Evolutionary conservation across 768 basidiomycete genomes (phyloP), one percentile per base, ranked within the genome.

Genomic region (Mycena capillaripes): DNA sequence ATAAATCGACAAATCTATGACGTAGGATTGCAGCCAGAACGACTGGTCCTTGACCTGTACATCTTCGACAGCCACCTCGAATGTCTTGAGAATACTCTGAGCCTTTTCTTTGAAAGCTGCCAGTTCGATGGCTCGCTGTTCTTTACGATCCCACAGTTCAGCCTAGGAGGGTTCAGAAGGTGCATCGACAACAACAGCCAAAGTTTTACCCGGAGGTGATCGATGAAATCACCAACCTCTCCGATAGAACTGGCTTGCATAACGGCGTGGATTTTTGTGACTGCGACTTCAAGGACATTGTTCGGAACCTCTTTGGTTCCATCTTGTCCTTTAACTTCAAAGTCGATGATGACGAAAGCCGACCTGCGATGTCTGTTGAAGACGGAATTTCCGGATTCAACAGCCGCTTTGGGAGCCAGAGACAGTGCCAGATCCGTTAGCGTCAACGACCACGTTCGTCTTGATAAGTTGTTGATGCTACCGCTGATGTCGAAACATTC

Each of bases 211-310:
- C 95, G 95, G 48, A 95, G 84, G 75, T 95, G 88, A 78, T 97
- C 96, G 46, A 96, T 81, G 73, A 96, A 95, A 79, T 98, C 97
- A 19, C 93, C 95, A 10, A 98, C 84, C 78, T 97, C 95, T 25
- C 93, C 93, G 60, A 98, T 92, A 0, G 97, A 97, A 73, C 95
- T 95, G 12, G 97, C 93, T 79, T 97, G 96, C 93, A 98, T 92
- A 38, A 97, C 94, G 1, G 97, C 96, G 77, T 98, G 95, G 3
- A 96, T 90, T 80, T 93, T 95, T 10, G 89, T 90, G 27, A 97
- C 81, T 1, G 84, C 80, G 34, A 96, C 70, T 40, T 90, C 84
- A 30, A 95, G 79, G 8, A 78, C 78, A 58, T 86, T 84, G 25
- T 73, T 76, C 2, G 63, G 17, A 30, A 72, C 59, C 36, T 74